Evolutionary conservation across 148 eudicot species (phyloP), one percentile per base, ranked within the genome.

Genomic region (Linanthus parryae): DNA sequence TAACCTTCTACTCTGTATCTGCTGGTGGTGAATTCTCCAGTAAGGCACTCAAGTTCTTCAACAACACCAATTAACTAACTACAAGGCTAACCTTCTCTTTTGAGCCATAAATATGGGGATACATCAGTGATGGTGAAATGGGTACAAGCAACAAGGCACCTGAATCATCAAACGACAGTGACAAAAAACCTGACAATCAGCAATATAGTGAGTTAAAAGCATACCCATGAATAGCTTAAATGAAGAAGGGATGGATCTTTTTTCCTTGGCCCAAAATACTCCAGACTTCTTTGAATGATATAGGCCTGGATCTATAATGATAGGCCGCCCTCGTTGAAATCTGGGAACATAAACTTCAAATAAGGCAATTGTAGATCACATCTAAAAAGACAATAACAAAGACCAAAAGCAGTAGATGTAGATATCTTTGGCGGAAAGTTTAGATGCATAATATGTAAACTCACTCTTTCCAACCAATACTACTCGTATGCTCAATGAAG

Each of bases 381-480:
- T 39, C 17, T 28, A 16, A 13, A 52, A 12, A 39, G 26, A 26
- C 11, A 44, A 24, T 35, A 14, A 34, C 30, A 63, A 35, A 46
- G 3, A 39, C 17, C 56, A 23, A 27, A 25, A 31, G 15, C 1
- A 29, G 16, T 44, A n/a, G 44, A 33, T 60, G 47, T 2, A 39
- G 21, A 46, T 22, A 56, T 14, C 15, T 49, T 29, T 47, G 12
- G 18, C 10, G 31, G 58, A 34, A 61, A 66, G 55, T 34, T 46
- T 17, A 48, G 44, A 35, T 33, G 40, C 54, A 29, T 13, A 56
- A 61, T 54, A 24, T 27, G 34, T 31, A 39, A 24, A 52, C 92
- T 83, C 68, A 85, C 96, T 92, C 98, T 83, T 87, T 92, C 92
- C 88, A 92, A 54, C 94, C 96, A 59, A 92, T 63, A 59, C 75